These are phyloP conservation scores for Solanum peruvianum DNA, from an alignment of 257 asterid species.

Conservation along the genomic window DNA sequence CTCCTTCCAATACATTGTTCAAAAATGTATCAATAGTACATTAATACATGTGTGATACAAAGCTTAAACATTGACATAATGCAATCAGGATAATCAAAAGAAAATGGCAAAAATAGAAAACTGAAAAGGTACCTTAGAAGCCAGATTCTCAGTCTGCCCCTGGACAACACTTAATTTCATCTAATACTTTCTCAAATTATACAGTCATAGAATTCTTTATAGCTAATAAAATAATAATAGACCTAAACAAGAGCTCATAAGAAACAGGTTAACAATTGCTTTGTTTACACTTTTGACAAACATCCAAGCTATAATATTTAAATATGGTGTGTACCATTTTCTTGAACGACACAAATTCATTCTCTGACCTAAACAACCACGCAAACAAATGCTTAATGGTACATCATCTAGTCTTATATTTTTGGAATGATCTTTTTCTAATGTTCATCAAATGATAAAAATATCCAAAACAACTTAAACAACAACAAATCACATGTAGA, in stretches of 20 bases:
- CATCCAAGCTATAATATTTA: background rate
- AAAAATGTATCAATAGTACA: background rate
- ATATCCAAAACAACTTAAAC: background rate
- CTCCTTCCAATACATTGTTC: background rate
- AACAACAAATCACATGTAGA: background rate
- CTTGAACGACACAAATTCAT: background rate
- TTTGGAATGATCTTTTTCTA: background rate
- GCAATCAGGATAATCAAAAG: background rate
- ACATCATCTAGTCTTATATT: background rate
- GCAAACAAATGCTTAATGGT: background rate
- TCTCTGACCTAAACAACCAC: no score
- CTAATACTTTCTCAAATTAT: background rate
- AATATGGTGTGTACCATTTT: background rate
- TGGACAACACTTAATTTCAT: background rate
- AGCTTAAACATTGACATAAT: background rate
- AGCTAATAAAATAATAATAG: background rate
- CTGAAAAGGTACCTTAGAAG: background rate
- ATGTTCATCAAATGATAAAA: background rate
- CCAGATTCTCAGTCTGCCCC: background rate
- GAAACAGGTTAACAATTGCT: background rate
- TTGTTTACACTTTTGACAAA: background rate
- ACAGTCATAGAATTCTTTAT: background rate
- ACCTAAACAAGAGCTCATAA: background rate
- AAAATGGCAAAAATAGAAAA: background rate
- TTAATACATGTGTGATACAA: background rate